Evolutionary conservation across 1,139 yeast species (phyloP), one percentile per base, ranked within the genome.

Genomic region (Lodderomyces parapsilosis): DNA sequence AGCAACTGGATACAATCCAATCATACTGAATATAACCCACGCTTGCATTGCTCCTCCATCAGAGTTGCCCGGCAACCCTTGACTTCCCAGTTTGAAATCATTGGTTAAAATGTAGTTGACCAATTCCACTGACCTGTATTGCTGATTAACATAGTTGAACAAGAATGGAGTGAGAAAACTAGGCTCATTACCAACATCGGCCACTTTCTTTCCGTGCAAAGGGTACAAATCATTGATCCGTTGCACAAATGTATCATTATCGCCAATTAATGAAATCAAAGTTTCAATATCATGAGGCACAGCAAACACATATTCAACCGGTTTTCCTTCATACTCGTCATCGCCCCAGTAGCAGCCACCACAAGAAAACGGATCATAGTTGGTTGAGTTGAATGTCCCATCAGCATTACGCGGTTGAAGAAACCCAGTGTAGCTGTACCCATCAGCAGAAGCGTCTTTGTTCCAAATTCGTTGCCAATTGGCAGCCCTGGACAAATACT

Each of bases 251-350:
- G 56, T 54, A 1, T 57, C 60, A 24, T 62, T 49, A 7, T 56
- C 57, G 1, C 71, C 71, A 30, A 62, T 55, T 30, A 63, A 54
- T 5, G 44, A 43, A 9, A 55, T 50, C 41, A 68, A 54, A 0
- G 66, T 57, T n/a, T 49, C 49, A 11, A 66, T 56, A 46, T 68
- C 74, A 48, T 56, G 63, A 2, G 65, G 68, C 5, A 67, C 67
- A 1, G 67, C 57, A 62, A 68, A 65, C 2, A 66, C 74, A 58
- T 87, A 87, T 42, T 77, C 73, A 36, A 86, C 86, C 33, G 78
- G 79, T 52, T 79, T 78, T 13, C 85, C 86, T 40, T 82, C 86
- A 36, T 72, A 70, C 43, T 86, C 78, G 56, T 87, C 87, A 54
- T 88, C 62, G 2, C 56, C 51, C 71, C 70, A 65, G 48, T 65